Percentiles rank a stretch among this genome's conserved stretches.
These are phyloP conservation scores for Starmera dryadoides DNA, from an alignment of 805 yeast species.

Conservation along the genomic window DNA sequence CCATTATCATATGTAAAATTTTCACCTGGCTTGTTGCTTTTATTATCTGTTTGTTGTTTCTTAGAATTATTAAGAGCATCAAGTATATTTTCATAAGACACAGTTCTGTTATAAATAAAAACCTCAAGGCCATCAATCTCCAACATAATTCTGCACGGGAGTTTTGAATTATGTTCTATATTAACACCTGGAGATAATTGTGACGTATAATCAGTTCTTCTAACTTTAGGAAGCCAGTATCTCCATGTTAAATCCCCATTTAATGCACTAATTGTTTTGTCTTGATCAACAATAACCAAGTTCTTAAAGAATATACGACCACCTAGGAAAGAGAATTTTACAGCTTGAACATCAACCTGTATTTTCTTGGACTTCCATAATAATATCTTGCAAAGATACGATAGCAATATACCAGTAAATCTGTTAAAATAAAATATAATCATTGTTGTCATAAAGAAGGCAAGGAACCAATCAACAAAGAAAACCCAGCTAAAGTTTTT, in stretches of 20 bases:
- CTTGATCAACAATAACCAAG: slow-evolving; percentile 62
- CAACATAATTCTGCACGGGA: slow-evolving; percentile 51
- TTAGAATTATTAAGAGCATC: slow-evolving; percentile 23
- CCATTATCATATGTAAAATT: no score
- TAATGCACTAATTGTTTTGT: slow-evolving; percentile 63
- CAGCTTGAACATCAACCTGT: slow-evolving; percentile 59
- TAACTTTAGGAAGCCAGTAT: slow-evolving; percentile 63
- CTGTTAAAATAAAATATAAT: slow-evolving; percentile 75
- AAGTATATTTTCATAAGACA: slow-evolving; percentile 64
- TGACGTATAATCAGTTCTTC: slow-evolving; percentile 20
- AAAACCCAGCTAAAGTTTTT: slow-evolving; percentile 60
- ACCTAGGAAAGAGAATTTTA: slow-evolving; percentile 72
- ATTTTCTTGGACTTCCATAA: slow-evolving; percentile 60
- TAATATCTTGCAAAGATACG: slow-evolving; percentile 41
- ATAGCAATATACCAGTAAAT: slow-evolving; percentile 51
- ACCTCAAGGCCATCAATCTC: slow-evolving; percentile 73
- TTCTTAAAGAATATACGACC: slow-evolving; percentile 80
- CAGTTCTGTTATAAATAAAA: slow-evolving; percentile 73
- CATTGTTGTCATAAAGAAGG: slow-evolving; percentile 52
- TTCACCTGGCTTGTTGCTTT: no score
- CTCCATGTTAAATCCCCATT: slow-evolving; percentile 83
- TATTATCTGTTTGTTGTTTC: slow-evolving; percentile 5
- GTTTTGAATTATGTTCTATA: slow-evolving; percentile 21
- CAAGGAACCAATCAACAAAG: slow-evolving; percentile 73
- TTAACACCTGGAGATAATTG: neutral